Percentiles rank a stretch among this genome's conserved stretches.
phyloP scores from a whole-genome alignment of 1,284 basidiomycete species.

The Malassezia brasiliensis region DNA sequence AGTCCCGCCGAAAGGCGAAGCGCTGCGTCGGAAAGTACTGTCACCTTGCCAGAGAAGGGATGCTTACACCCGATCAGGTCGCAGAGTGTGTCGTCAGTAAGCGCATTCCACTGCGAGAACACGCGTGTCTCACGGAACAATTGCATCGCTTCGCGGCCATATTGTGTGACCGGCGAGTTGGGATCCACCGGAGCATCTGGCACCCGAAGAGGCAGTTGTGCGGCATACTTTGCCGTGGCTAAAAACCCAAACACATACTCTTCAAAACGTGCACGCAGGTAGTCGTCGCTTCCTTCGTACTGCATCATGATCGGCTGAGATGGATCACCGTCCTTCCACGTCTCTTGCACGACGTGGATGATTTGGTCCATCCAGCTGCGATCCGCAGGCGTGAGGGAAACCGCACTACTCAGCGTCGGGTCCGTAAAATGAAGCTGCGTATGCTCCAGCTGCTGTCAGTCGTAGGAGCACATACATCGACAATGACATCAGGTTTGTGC shows the following conservation, averaged over 20 bases:
- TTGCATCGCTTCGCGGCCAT: constrained; percentile 35
- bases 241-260: constrained; percentile 44
- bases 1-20: constrained; percentile 38
- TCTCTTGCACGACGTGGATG: constrained; percentile 33
- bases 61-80: constrained; percentile 42
- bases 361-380: constrained; percentile 84
- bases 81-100: constrained; percentile 41
- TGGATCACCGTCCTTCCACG: constrained; percentile 42
- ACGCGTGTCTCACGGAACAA: constrained; percentile 33
- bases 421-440: constrained; percentile 52
- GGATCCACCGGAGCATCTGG: background rate
- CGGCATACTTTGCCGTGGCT: constrained; percentile 31
- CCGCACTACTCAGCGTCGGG: constrained; percentile 64
- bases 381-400: constrained; percentile 78
- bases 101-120: constrained; percentile 28
- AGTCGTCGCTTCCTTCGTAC: constrained; percentile 45
- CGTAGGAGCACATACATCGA: constrained; percentile 55
- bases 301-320: constrained; percentile 41
- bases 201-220: constrained; percentile 13
- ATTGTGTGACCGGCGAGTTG: constrained; percentile 16
- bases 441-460: constrained; percentile 24
- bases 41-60: constrained; percentile 41
- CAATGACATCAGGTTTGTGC: constrained; percentile 67
- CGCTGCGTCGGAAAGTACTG: constrained; percentile 40
- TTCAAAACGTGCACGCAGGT: constrained; percentile 33